A percentile compares a stretch with the other conserved stretches of the same genome.
Conservation (phyloP, 257 asterid genomes). For the Primulina tabacum region DNA sequence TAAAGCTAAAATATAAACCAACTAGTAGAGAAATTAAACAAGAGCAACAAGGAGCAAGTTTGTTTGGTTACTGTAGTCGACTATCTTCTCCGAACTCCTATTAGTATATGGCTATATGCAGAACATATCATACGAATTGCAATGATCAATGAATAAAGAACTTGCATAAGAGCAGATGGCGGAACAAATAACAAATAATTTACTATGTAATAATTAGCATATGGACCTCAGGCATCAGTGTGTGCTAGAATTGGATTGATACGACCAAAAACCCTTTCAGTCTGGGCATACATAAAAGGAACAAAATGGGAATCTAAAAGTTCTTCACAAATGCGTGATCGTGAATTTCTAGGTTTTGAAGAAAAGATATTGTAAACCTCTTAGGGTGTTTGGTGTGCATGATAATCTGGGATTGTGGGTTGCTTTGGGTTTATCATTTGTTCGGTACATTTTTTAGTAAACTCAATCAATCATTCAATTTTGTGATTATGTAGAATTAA, state of each 20-base stretch:
- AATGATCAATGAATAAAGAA: too few relatives aligned
- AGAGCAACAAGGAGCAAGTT: constrained; percentile 1
- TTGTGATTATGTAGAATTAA: too few relatives aligned
- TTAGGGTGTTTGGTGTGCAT: too few relatives aligned
- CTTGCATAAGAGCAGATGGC: neutral
- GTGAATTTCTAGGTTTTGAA: neutral
- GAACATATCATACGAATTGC: neutral
- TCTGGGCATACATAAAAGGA: neutral
- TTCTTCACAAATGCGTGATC: too few relatives aligned
- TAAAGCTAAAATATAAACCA: constrained; percentile 18
- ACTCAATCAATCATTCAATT: too few relatives aligned
- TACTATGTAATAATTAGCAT: constrained; percentile 10
- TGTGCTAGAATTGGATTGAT: constrained; percentile 13
- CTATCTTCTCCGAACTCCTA: constrained; percentile 6
- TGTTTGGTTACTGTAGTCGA: neutral
- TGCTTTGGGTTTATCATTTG: too few relatives aligned
- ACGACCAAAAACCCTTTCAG: neutral
- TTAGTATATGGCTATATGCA: neutral
- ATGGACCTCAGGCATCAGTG: constrained; percentile 16
- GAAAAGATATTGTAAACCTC: neutral
- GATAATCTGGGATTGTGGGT: too few relatives aligned
- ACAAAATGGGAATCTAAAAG: neutral
- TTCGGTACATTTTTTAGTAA: too few relatives aligned
- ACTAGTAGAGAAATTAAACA: constrained; percentile 15
- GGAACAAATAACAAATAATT: constrained; percentile 12